These are phyloP conservation scores for Crithidia expoeki DNA, from an alignment of 208 protist species.

Conservation along the genomic window DNA sequence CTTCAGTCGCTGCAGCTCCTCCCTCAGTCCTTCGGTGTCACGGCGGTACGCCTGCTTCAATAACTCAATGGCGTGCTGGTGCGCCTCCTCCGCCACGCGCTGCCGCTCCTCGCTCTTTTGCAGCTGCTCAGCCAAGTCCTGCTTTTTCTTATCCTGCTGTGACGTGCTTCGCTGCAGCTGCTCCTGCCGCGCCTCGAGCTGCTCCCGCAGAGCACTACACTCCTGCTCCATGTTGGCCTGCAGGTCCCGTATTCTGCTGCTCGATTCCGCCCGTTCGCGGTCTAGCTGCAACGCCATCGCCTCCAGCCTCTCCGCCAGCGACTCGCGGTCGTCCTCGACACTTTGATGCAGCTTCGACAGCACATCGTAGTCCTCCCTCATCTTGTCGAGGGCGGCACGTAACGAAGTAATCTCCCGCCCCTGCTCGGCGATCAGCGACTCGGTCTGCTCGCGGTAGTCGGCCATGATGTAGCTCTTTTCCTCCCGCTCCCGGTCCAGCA, in stretches of 20 bases:
- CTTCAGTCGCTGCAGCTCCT: slow-evolving; percentile 46
- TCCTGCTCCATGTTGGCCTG: slow-evolving; percentile 44
- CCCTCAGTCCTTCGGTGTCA: slow-evolving; percentile 47
- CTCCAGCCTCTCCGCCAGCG: slow-evolving; percentile 45
- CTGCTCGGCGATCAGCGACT: slow-evolving; percentile 86
- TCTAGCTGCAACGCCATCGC: slow-evolving; percentile 41
- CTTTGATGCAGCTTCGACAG: slow-evolving; percentile 48
- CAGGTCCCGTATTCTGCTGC: slow-evolving; percentile 49
- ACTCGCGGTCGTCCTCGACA: slow-evolving; percentile 37
- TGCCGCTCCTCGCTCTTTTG: slow-evolving; percentile 50
- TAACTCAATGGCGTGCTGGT: slow-evolving; percentile 41
- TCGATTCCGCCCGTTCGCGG: slow-evolving; percentile 48
- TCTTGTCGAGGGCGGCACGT: slow-evolving; percentile 54
- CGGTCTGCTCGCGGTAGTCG: slow-evolving; percentile 88
- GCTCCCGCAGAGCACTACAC: slow-evolving; percentile 44
- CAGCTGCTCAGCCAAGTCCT: slow-evolving; percentile 64
- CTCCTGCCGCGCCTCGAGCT: slow-evolving; percentile 52
- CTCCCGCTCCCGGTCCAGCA: slow-evolving; percentile 82
- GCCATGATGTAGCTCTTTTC: slow-evolving; percentile 90
- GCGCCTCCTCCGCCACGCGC: slow-evolving; percentile 49
- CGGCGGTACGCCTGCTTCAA: slow-evolving; percentile 56
- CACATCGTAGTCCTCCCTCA: slow-evolving; percentile 54
- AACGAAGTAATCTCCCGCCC: slow-evolving; percentile 82
- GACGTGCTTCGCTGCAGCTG: slow-evolving; percentile 45
- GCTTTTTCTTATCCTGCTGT: slow-evolving; percentile 39